phyloP scores from a whole-genome alignment of 768 basidiomycete species.

The Panellus pusillus region DNA sequence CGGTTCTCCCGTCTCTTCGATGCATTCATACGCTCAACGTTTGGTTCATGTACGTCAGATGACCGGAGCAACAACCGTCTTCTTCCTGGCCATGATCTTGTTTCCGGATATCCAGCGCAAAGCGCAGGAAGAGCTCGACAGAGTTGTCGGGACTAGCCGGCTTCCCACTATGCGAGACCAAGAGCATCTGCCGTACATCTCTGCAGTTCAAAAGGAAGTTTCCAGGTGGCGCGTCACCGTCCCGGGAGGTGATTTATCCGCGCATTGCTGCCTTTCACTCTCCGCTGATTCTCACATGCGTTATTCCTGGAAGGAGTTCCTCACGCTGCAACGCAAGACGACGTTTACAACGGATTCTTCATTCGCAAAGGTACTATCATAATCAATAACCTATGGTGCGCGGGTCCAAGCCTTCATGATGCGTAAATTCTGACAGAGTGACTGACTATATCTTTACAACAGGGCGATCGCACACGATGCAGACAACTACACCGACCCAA shows the following conservation, averaged over 20 bases:
- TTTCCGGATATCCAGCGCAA: slow-evolving; percentile 2
- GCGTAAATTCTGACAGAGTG: too few species aligned
- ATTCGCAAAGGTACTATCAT: slow-evolving; percentile 16
- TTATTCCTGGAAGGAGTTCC: background rate
- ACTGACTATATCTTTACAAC: background rate
- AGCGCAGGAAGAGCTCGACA: background rate
- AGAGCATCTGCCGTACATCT: slow-evolving; percentile 21
- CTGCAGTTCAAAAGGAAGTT: slow-evolving; percentile 22
- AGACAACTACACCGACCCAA: slow-evolving; percentile 26
- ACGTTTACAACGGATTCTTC: slow-evolving; percentile 2
- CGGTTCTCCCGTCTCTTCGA: background rate
- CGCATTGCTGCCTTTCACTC: background rate
- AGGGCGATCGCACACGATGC: slow-evolving; percentile 21
- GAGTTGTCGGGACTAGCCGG: background rate
- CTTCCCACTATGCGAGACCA: slow-evolving; percentile 23
- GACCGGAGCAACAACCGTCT: too few species aligned
- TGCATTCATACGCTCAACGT: too few species aligned
- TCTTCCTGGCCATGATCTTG: background rate
- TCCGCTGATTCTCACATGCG: background rate
- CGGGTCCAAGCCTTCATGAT: too few species aligned
- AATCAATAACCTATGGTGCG: slow-evolving; percentile 12
- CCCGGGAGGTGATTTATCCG: slow-evolving; percentile 17
- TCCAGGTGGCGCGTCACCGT: slow-evolving; percentile 14
- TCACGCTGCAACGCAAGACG: background rate
- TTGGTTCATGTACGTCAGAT: too few species aligned